These are phyloP conservation scores for Pythium rhizo-oryzae DNA, from an alignment of 352 stramenopile species.

Conservation along the genomic window DNA sequence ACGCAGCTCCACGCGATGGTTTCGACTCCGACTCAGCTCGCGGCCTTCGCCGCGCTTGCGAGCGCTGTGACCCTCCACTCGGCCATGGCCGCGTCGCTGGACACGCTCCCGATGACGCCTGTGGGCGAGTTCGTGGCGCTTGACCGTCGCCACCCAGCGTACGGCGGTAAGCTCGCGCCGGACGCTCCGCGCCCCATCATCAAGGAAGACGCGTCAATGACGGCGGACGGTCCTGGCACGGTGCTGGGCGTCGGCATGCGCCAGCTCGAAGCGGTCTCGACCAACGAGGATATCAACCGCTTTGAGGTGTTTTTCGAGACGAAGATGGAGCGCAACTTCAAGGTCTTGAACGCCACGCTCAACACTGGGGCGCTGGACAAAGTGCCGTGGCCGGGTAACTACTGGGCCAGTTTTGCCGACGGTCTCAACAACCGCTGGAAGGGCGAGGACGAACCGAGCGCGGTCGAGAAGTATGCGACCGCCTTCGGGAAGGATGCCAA, in stretches of 20 bases:
- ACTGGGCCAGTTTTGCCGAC: slow-evolving; percentile 63
- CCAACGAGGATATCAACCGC: slow-evolving; percentile 1
- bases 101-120: neutral
- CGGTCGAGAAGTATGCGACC: slow-evolving; percentile 32
- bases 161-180: neutral
- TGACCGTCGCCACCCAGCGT: slow-evolving; percentile 1
- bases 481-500: slow-evolving; percentile 27
- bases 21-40: slow-evolving; percentile 3
- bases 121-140: slow-evolving; percentile 4
- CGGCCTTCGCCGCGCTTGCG: neutral
- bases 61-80: slow-evolving; percentile 6
- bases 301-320: slow-evolving; percentile 3
- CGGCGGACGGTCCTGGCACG: neutral
- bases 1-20: neutral
- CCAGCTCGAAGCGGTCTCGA: slow-evolving; percentile 1
- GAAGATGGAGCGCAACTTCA: slow-evolving; percentile 2
- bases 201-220: neutral
- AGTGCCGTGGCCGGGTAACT: slow-evolving; percentile 54
- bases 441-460: slow-evolving; percentile 16
- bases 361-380: neutral
- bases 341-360: slow-evolving; percentile 8
- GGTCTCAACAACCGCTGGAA: slow-evolving; percentile 64
- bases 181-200: slow-evolving; percentile 8
- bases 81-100: neutral
- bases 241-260: neutral